These are phyloP conservation scores for Teratosphaeria destructans DNA, from an alignment of 2,329 filamentous ascomycete genomes.

Conservation along the genomic window DNA sequence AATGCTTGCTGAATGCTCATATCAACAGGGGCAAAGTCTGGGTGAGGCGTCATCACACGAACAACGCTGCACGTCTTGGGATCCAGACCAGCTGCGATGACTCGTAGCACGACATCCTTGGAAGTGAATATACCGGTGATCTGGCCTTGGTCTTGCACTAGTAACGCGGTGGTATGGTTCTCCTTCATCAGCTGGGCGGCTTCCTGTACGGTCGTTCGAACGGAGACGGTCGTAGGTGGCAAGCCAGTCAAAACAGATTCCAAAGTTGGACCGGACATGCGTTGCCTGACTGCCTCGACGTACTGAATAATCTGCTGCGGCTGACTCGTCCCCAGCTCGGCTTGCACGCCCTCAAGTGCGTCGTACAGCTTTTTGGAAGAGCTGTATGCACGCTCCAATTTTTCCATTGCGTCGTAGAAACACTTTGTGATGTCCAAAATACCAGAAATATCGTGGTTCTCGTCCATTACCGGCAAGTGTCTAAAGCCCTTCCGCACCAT, in stretches of 20 bases:
- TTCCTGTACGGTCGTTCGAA: constrained; percentile 91
- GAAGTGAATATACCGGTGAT: constrained; percentile 99
- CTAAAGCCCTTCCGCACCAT: constrained; percentile 99
- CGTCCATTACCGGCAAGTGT: constrained; percentile 97
- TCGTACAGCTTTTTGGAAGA: constrained; percentile 98
- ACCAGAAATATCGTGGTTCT: constrained; percentile 98
- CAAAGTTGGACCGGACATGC: constrained; percentile 96
- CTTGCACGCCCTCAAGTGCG: constrained; percentile 93
- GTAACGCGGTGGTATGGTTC: constrained; percentile 90
- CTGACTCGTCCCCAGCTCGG: constrained; percentile 87
- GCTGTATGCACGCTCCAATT: constrained; percentile 91
- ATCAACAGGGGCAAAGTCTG: constrained; percentile 95
- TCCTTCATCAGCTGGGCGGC: constrained; percentile 96
- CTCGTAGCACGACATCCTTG: constrained; percentile 95
- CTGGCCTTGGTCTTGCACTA: constrained; percentile 91
- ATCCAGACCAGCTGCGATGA: constrained; percentile 93
- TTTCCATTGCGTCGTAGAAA: constrained; percentile 99
- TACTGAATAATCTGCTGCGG: constrained; percentile 99
- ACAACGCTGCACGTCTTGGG: constrained; percentile 94
- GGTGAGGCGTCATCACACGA: constrained; percentile 97
- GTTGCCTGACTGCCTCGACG: constrained; percentile 84
- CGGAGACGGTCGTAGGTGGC: constrained; percentile 88
- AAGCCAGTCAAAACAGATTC: constrained; percentile 88
- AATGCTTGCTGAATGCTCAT: constrained; percentile 98
- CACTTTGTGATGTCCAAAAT: constrained; percentile 98